A percentile compares a stretch with the other conserved stretches of the same genome.
phyloP scores from a whole-genome alignment of 371 early-diverging fungal species.

The Mortierella polycephala region DNA sequence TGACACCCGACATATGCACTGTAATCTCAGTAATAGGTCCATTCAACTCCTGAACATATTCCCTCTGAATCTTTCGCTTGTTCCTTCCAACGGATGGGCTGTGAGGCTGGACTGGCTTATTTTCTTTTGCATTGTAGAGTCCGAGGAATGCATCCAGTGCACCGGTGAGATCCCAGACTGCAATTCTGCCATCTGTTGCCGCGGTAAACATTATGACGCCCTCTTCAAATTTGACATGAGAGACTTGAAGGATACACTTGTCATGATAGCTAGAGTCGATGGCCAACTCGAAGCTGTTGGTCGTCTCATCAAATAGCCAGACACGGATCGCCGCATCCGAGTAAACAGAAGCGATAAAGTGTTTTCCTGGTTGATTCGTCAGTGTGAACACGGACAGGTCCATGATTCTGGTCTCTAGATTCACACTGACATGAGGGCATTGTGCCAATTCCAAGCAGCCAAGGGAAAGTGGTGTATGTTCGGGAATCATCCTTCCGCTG shows the following conservation, averaged over 20 bases:
- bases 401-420: conserved; percentile 70
- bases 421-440: conserved; percentile 54
- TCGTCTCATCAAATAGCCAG: conserved; percentile 66
- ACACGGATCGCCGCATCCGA: conserved; percentile 70
- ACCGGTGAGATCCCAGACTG: conserved; percentile 63
- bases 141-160: conserved; percentile 33
- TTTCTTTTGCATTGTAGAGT: conserved; percentile 15
- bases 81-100: conserved; percentile 28
- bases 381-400: conserved; percentile 61
- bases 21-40: conserved; percentile 51
- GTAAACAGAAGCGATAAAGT: conserved; percentile 67
- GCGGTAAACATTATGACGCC: conserved; percentile 65
- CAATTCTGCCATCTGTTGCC: conserved; percentile 70
- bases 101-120: conserved; percentile 18
- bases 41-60: conserved; percentile 33
- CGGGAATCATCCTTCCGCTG: conserved; percentile 17
- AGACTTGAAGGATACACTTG: conserved; percentile 68
- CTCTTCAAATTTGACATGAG: conserved; percentile 51
- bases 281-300: conserved; percentile 60
- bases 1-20: conserved; percentile 68
- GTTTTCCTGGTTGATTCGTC: conserved; percentile 53
- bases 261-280: conserved; percentile 68
- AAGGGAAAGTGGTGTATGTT: conserved; percentile 33
- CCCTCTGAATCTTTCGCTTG: conserved; percentile 25
- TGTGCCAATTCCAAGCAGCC: conserved; percentile 32